Evolutionary conservation across 805 yeast genomes (phyloP), one percentile per base, ranked within the genome.

Genomic region (Ogataea paraovalis): DNA sequence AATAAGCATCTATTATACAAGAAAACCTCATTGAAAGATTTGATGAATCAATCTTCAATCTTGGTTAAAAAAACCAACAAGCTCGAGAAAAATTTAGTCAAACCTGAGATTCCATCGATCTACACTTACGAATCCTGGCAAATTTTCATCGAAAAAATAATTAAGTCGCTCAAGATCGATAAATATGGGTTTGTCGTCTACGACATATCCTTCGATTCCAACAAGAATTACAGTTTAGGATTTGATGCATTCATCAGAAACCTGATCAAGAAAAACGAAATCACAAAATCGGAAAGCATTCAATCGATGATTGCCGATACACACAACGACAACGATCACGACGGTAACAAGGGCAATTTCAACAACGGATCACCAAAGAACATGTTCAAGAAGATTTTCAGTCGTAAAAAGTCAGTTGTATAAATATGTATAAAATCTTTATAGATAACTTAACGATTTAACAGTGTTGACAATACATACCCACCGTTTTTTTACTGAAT

Each of bases 21-120:
- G 18, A 55, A 54, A 18, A 51, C 58, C 20, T 48, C 54, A 1
- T 41, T 64, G 14, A 48, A 50, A 13, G 63, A 64, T 30, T 40
- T 65, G 27, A 50, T 50, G 42, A 55, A 57, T 21, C 66, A 65
- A 47, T 55, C 69, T 0, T 53, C 60, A 3, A 38, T 51, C 0
- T 20, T 65, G 12, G 49, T 55, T n/a, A 49, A 52, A 25, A 57
- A 58, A 45, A 46, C 60, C 1, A 45, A 50, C n/a, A 44, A 42
- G 12, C 3, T 58, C 30, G 63, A 57, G 8, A 49, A 45, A 18
- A 12, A 23, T 4, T 47, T 66, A 14, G 39, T 47, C 10, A 45
- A 47, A 13, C 48, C 62, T 12, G 68, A 65, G 45, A 39, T 43
- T 28, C 64, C 66, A 4, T 43, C 55, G 2, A 47, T 51, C 2